Evolutionary conservation across 805 yeast genomes (phyloP).

Genomic region (Candida montana): DNA sequence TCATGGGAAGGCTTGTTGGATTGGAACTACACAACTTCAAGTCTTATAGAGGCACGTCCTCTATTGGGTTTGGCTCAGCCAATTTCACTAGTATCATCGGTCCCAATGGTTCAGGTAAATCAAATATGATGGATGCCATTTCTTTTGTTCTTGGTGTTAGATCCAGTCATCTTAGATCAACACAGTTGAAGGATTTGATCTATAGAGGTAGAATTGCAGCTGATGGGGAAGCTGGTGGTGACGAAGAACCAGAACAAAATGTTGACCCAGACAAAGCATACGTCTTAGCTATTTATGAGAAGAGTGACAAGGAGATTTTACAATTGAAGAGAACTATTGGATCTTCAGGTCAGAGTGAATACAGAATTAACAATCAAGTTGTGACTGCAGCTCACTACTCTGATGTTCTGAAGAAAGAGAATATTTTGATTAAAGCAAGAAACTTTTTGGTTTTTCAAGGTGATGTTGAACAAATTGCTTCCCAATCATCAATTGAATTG

Average conservation of each 20-base stretch:
- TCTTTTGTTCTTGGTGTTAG: slow-evolving; percentile 89
- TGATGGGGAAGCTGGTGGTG: slow-evolving; percentile 24
- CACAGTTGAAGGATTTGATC: slow-evolving; percentile 66
- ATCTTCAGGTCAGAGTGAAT: slow-evolving; percentile 57
- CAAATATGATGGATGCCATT: slow-evolving; percentile 96
- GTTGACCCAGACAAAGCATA: slow-evolving; percentile 46
- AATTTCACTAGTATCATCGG: slow-evolving; percentile 90
- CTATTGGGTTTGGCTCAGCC: slow-evolving; percentile 77
- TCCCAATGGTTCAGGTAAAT: slow-evolving; percentile 98
- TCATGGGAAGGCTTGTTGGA: slow-evolving; percentile 82
- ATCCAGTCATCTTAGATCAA: slow-evolving; percentile 69
- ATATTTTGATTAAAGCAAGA: slow-evolving; percentile 80
- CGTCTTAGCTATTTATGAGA: slow-evolving; percentile 73
- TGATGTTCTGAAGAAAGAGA: slow-evolving; percentile 62
- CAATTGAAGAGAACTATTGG: slow-evolving; percentile 60
- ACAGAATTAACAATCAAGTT: slow-evolving; percentile 53
- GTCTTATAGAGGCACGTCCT: slow-evolving; percentile 74
- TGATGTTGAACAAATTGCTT: slow-evolving; percentile 89
- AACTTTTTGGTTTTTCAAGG: slow-evolving; percentile 96
- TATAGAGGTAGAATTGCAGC: slow-evolving; percentile 60
- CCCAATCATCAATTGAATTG: slow-evolving; percentile 75
- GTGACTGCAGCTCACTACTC: slow-evolving; percentile 66
- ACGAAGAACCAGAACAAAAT: slow-evolving; percentile 17
- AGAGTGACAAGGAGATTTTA: slow-evolving; percentile 50
- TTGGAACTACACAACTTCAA: slow-evolving; percentile 83